Evolutionary conservation across 2,329 filamentous ascomycete genomes (phyloP).

Genomic region (Claviceps humidiphila): DNA sequence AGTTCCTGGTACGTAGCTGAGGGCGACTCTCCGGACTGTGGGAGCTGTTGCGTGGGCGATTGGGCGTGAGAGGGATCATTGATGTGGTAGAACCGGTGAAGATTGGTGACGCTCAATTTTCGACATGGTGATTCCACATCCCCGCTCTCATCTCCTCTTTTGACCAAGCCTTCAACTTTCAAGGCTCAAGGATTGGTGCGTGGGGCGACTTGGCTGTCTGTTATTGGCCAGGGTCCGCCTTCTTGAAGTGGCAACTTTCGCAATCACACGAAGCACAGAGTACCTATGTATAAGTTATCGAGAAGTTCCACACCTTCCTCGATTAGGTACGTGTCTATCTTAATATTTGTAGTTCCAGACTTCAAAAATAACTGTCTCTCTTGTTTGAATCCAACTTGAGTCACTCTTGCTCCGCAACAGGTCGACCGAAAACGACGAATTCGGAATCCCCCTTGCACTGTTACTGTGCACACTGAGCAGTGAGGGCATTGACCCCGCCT

Average conservation of each 20-base stretch:
- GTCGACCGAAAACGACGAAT: background rate
- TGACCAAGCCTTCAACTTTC: background rate
- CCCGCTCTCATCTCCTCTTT: background rate
- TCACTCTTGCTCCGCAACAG: no score
- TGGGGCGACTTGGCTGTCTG: background rate
- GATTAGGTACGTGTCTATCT: no score
- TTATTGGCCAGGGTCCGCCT: conserved; percentile 2
- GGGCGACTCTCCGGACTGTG: background rate
- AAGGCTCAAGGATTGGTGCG: background rate
- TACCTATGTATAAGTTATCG: no score
- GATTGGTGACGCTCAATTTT: background rate
- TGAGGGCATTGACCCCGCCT: no score
- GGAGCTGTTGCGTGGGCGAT: background rate
- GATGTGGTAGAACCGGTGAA: background rate
- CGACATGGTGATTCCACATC: background rate
- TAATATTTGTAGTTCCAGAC: no score
- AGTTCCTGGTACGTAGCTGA: background rate
- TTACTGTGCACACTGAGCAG: background rate
- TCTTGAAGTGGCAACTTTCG: background rate
- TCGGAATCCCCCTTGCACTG: background rate
- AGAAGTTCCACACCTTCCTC: no score
- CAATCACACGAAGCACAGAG: no score
- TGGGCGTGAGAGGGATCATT: background rate
- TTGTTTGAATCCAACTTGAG: no score
- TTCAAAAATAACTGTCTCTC: no score